Percentiles rank a stretch among this genome's conserved stretches.
Evolutionary conservation across 2,329 filamentous ascomycete genomes (phyloP).

Genomic region (Venturia asperata): DNA sequence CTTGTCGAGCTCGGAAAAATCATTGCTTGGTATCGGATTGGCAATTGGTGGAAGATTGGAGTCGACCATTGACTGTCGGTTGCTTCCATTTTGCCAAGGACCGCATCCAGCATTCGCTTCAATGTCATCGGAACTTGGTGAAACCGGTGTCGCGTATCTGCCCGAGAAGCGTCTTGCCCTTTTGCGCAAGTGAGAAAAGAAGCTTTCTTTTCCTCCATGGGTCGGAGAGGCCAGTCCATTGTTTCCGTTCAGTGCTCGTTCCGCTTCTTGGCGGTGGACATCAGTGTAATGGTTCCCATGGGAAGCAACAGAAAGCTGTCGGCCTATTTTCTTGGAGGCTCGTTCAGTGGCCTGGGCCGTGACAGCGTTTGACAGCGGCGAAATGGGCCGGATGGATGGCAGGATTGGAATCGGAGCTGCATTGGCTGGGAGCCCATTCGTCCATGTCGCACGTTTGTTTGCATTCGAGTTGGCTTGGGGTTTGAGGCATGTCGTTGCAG

Average conservation of each 20-base stretch:
- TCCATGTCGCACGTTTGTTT: constrained; percentile 87
- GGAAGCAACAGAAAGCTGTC: constrained; percentile 87
- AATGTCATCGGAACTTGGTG: constrained; percentile 74
- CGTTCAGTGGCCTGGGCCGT: constrained; percentile 65
- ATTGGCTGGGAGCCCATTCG: constrained; percentile 66
- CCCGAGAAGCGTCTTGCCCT: constrained; percentile 87
- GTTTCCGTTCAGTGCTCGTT: constrained; percentile 79
- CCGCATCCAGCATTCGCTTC: constrained; percentile 90
- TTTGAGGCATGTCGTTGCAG: constrained; percentile 20
- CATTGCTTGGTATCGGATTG: constrained; percentile 36
- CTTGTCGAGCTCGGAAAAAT: constrained; percentile 54
- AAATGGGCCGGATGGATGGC: constrained; percentile 88
- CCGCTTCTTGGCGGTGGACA: constrained; percentile 81
- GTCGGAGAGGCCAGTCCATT: constrained; percentile 68
- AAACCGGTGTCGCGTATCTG: constrained; percentile 73
- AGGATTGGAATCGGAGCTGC: constrained; percentile 91
- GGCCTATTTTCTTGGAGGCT: constrained; percentile 80
- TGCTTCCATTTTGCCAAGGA: constrained; percentile 66
- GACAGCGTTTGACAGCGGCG: constrained; percentile 89
- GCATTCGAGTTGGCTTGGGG: constrained; percentile 52
- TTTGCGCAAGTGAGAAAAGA: constrained; percentile 95
- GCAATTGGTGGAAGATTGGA: constrained; percentile 46
- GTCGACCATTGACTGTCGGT: constrained; percentile 74
- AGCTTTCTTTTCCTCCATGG: constrained; percentile 81
- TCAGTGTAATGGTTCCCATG: constrained; percentile 91